Evolutionary conservation across 768 basidiomycete species (phyloP), one percentile per base, ranked within the genome.

Genomic region (Suillus brevipes): DNA sequence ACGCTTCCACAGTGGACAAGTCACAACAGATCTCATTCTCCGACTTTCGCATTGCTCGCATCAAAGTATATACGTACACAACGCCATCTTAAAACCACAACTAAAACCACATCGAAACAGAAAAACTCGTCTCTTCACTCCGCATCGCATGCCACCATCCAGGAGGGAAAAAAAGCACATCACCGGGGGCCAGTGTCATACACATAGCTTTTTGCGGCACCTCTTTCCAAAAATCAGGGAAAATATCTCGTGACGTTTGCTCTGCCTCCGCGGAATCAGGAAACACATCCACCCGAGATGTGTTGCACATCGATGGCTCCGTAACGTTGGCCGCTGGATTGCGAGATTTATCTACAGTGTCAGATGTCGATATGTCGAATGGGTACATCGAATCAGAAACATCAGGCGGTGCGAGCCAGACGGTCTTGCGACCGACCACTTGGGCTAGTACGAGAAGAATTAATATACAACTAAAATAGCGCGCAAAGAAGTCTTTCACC

Each of bases 61-160:
- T 60, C 59, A 60, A 49, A 10, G 20, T 55, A 55, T 36, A 20
- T n/a, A 55, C 10, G 12, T 55, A 55, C 20, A 55, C 20, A 36
- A 55, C 3, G 12, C 12, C 53, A 52, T 52, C 12, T n/a, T 49
- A 25, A 61, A 59, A 55, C 66, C 69, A 70, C 72, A 77, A 73
- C 76, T 78, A 96, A 75, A 94, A 96, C 93, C 94, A 95, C 84
- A 94, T 90, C 38, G 95, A 96, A 55, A 95, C 83, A 50, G 94
- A 95, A 73, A 93, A 89, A 78, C 93, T 94, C 45, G 82, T 86
- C 28, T 85, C 84, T 78, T 93, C 92, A 75, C 88, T 89, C 67
- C 88, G 85, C 91, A 94, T 92, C 20, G 89, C 90, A 75, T 97
- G 94, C 94, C 94, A 97, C 94, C 94, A 97, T 36, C 92, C 89